A percentile compares a stretch with the other conserved stretches of the same genome.
Conservation (phyloP, 202 grass and related monocot genomes). For the Bolboschoenoplectus hybrid region DNA sequence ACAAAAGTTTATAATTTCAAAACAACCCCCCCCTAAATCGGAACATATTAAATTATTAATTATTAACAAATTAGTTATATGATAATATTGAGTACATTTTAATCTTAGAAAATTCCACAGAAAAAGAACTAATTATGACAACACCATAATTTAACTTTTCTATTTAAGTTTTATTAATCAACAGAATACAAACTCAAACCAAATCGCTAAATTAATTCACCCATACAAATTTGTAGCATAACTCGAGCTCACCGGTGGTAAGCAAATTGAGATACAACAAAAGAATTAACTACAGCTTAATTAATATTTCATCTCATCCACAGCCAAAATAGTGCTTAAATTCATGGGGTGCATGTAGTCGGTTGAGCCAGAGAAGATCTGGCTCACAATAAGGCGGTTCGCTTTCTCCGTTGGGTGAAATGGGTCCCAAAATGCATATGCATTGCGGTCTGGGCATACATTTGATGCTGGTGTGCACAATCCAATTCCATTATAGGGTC, state of each 20-base stretch:
- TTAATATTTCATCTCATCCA: constrained; percentile 55
- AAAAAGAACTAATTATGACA: constrained; percentile 14
- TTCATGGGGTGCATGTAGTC: constrained; percentile 94
- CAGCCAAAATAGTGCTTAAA: constrained; percentile 82
- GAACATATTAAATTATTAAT: neutral
- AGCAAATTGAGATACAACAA: constrained; percentile 21
- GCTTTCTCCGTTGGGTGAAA: constrained; percentile 96
- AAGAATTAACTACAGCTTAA: neutral
- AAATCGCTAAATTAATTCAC: constrained; percentile 20
- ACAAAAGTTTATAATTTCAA: neutral
- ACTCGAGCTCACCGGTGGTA: constrained; percentile 29
- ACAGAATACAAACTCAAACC: constrained; percentile 14
- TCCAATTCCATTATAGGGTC: constrained; percentile 89
- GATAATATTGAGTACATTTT: neutral
- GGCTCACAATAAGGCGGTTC: constrained; percentile 81
- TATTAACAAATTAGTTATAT: neutral
- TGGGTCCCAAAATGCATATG: constrained; percentile 84
- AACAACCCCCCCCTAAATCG: neutral
- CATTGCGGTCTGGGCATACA: constrained; percentile 66
- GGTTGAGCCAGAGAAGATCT: constrained; percentile 73
- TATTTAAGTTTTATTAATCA: constrained; percentile 31
- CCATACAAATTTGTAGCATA: neutral
- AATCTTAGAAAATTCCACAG: neutral
- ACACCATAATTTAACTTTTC: constrained; percentile 11
- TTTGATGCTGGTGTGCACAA: constrained; percentile 80